phyloP scores from a whole-genome alignment of 768 basidiomycete genomes.

The Pleurotus eryngii region DNA sequence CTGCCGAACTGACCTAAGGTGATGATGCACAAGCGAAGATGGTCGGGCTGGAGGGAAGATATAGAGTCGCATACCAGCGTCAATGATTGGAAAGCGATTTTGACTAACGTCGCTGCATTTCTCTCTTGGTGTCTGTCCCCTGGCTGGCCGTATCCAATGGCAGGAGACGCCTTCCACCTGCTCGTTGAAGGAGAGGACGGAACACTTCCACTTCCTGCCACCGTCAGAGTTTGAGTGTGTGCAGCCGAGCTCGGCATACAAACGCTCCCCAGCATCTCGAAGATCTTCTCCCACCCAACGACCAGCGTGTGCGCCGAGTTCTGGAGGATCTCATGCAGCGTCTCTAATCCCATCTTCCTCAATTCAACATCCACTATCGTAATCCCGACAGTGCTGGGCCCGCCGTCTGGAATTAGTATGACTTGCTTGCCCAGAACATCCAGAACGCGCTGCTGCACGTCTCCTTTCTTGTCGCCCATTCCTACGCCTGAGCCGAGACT shows the following conservation, averaged over 20 bases:
- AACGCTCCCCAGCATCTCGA: constrained; percentile 87
- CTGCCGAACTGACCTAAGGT: constrained; percentile 90
- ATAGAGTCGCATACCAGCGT: constrained; percentile 94
- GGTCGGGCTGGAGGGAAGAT: constrained; percentile 72
- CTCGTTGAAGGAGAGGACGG: constrained; percentile 35
- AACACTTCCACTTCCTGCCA: constrained; percentile 31
- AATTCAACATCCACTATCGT: constrained; percentile 66
- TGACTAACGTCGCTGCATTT: constrained; percentile 71
- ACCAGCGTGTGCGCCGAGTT: constrained; percentile 88
- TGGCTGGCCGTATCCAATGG: constrained; percentile 53
- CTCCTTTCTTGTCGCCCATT: constrained; percentile 54
- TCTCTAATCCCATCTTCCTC: constrained; percentile 84
- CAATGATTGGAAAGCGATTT: constrained; percentile 91
- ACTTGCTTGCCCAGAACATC: constrained; percentile 82
- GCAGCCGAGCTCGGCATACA: constrained; percentile 54
- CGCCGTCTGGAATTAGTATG: constrained; percentile 39
- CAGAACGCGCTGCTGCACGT: constrained; percentile 81
- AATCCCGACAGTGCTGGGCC: constrained; percentile 10
- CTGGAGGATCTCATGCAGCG: constrained; percentile 86
- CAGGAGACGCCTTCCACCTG: constrained; percentile 27
- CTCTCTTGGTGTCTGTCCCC: constrained; percentile 44
- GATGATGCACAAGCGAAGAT: constrained; percentile 84
- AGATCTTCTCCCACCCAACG: constrained; percentile 91
- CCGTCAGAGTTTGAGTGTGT: constrained; percentile 38
- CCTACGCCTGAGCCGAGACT: constrained; percentile 48